Evolutionary conservation across 2,329 filamentous ascomycete species (phyloP).

Genomic region (Tolypocladium album): DNA sequence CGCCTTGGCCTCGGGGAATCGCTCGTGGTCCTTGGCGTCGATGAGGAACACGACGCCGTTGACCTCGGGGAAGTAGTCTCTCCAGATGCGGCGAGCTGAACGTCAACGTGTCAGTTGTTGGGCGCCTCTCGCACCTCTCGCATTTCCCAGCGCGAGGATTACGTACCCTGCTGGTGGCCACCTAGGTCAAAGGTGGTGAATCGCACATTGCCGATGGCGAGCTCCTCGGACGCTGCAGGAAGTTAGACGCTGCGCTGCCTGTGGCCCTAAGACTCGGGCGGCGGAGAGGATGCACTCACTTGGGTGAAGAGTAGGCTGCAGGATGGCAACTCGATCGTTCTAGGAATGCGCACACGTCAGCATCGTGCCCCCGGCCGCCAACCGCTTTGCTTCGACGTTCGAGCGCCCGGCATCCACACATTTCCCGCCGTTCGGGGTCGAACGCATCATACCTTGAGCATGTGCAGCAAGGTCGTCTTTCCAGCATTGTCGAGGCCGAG

Average conservation of each 20-base stretch:
- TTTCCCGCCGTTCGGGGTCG: not conserved
- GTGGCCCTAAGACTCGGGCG: not conserved
- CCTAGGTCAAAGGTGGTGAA: conserved; percentile 93
- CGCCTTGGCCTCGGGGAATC: conserved; percentile 86
- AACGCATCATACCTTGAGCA: conserved; percentile 64
- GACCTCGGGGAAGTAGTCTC: conserved; percentile 94
- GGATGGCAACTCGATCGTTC: conserved; percentile 88
- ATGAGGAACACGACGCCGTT: conserved; percentile 96
- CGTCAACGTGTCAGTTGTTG: conserved; percentile 1
- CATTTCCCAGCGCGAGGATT: not conserved
- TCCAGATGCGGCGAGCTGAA: conserved; percentile 85
- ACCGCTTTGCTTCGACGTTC: too few species aligned
- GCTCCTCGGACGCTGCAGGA: conserved; percentile 68
- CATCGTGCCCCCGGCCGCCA: conserved; percentile 1
- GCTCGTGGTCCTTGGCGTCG: conserved; percentile 94
- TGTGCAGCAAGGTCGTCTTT: conserved; percentile 88
- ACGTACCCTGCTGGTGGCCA: conserved; percentile 79
- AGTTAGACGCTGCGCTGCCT: conserved; percentile 4
- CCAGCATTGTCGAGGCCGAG: conserved; percentile 89
- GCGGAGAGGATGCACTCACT: conserved; percentile 45
- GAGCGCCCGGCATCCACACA: not conserved
- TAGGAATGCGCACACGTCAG: conserved; percentile 23
- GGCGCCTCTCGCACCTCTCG: not conserved
- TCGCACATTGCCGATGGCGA: conserved; percentile 84
- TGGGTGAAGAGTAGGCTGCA: conserved; percentile 84